Base-by-base conservation (phyloP, 768 basidiomycete genomes). In the Pisolithus sp. region DNA sequence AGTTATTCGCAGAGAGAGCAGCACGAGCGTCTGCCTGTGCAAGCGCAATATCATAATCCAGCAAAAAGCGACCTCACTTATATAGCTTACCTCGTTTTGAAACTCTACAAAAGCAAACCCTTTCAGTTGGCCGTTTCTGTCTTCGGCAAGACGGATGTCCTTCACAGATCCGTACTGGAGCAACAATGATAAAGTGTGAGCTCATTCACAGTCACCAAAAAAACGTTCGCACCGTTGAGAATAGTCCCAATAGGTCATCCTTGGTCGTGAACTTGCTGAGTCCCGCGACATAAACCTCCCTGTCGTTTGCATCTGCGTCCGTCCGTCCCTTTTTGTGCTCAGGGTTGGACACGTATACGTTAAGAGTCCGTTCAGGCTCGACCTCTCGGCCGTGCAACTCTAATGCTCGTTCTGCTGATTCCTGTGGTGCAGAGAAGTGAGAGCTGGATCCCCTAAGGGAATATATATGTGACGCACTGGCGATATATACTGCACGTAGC, bases 21-120 rank as follows among this genome's bases (percentile, higher is more conserved):
- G 76, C 76, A 50, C 74, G 72, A 0, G 91, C 92, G 55, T 85
- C 78, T 57, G 76, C 75, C 90, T 93, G 56, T 23, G 18, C 59
- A 31, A 17, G 10, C 43, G 12, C 18, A 47, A n/a, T 7, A 10
- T 55, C 2, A 34, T n/a, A 53, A 47, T 31, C 50, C 10, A 18
- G 15, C 39, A 48, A 47, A 30, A n/a, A 40, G 23, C 5, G 39
- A 21, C n/a, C 9, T 21, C 13, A 34, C 2, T 13, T 15, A n/a
- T 37, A 36, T 37, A 12, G 2, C 8, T 8, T 36, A 92, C 94
- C 73, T 89, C 85, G 18, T 81, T 76, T 53, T 88, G 85, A 62
- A 89, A 98, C 62, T 97, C 93, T 30, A 98, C 74, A 60, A 98
- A 98, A 0, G 89, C 94, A 62, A 90, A 94, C 1, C 96, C 94